A percentile compares a stretch with the other conserved stretches of the same genome.
Evolutionary conservation across 495 filamentous ascomycete genomes (phyloP).

Genomic region (Aspergillus hancockii): DNA sequence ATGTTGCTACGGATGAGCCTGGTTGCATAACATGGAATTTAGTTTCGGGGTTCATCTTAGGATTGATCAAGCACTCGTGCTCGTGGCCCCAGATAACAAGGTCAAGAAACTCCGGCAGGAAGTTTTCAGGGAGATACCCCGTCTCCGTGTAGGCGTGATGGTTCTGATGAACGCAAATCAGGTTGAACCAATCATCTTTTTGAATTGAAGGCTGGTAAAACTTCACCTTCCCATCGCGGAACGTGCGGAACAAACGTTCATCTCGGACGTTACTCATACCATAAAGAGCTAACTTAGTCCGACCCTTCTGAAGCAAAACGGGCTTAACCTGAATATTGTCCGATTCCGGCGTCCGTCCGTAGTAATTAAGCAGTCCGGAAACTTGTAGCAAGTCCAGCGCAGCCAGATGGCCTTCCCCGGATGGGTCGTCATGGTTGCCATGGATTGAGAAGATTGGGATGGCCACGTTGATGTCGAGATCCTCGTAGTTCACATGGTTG

Average conservation of each 20-base stretch:
- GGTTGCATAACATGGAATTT: conserved; percentile 97
- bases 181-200: conserved; percentile 91
- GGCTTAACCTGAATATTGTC: conserved; percentile 92
- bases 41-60: conserved; percentile 76
- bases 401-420: conserved; percentile 86
- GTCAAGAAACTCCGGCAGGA: conserved; percentile 89
- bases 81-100: conserved; percentile 97
- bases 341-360: conserved; percentile 84
- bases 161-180: conserved; percentile 96
- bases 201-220: conserved; percentile 86
- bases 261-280: conserved; percentile 97
- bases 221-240: conserved; percentile 87
- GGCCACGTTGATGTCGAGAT: conserved; percentile 95
- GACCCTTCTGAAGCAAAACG: conserved; percentile 88
- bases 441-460: conserved; percentile 99
- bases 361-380: conserved; percentile 93
- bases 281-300: conserved; percentile 91
- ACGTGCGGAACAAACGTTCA: conserved; percentile 90
- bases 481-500: conserved; percentile 95
- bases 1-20: conserved; percentile 93
- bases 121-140: conserved; percentile 89
- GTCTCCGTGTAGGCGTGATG: conserved; percentile 89
- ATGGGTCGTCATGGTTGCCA: conserved; percentile 97
- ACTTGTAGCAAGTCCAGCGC: conserved; percentile 89
- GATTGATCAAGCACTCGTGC: conserved; percentile 93